Percentiles rank a stretch among this genome's conserved stretches.
Evolutionary conservation across 495 filamentous ascomycete genomes (phyloP).

Genomic region (Pyrenopolyporus hunteri): DNA sequence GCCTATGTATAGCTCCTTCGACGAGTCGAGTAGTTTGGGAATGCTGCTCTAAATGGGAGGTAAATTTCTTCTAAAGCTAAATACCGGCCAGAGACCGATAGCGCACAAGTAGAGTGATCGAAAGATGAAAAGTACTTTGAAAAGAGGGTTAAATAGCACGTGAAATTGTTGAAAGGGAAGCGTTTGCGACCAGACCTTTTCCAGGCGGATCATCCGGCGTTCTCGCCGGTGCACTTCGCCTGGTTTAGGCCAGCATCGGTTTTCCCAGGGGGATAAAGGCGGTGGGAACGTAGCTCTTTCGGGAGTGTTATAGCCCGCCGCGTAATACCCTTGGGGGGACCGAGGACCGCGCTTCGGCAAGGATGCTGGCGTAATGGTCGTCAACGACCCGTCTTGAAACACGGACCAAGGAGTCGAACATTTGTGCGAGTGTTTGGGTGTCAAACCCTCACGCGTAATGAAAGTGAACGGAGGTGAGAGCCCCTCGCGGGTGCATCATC

Average conservation of each 20-base stretch:
- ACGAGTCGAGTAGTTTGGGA: slow-evolving; percentile 74
- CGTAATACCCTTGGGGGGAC: slow-evolving; percentile 5
- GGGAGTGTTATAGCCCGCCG: slow-evolving; percentile 1
- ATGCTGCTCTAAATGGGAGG: slow-evolving; percentile 72
- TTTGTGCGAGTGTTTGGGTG: slow-evolving; percentile 6
- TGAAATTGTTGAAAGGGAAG: slow-evolving; percentile 10
- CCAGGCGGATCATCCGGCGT: slow-evolving; percentile 5
- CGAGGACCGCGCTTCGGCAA: slow-evolving; percentile 3
- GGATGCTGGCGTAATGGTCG: slow-evolving; percentile 9
- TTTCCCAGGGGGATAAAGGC: slow-evolving; percentile 1
- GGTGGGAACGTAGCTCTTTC: background rate
- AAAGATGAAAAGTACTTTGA: slow-evolving; percentile 9
- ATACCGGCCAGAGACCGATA: slow-evolving; percentile 9
- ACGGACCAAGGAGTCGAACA: slow-evolving; percentile 6
- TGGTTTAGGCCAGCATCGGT: slow-evolving; percentile 7
- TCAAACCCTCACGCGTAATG: slow-evolving; percentile 4
- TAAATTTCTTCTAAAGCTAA: slow-evolving; percentile 75
- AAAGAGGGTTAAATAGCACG: slow-evolving; percentile 10
- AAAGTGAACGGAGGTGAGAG: slow-evolving; percentile 9
- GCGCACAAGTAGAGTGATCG: slow-evolving; percentile 9
- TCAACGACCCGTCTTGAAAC: slow-evolving; percentile 5
- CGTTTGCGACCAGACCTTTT: slow-evolving; percentile 8
- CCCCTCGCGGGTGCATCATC: slow-evolving; percentile 4
- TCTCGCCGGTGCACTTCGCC: slow-evolving; percentile 7
- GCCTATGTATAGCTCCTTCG: slow-evolving; percentile 64